Evolutionary conservation across 78 protist genomes (phyloP).

Genomic region (Dictyostelium intermedium): DNA sequence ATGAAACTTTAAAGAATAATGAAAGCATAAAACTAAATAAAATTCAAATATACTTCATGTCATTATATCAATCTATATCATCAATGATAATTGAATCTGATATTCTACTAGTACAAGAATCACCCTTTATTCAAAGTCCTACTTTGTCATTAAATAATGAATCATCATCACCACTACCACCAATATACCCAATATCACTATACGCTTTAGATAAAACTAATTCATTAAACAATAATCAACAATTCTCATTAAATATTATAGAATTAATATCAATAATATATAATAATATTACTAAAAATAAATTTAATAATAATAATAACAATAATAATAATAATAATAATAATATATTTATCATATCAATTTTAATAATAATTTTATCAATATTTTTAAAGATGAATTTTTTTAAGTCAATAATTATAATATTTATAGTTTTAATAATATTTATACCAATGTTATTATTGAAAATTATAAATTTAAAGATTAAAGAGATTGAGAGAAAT

Average conservation of each 20-base stretch:
- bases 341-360: neutral
- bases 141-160: neutral
- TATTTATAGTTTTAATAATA: neutral
- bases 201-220: neutral
- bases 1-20: neutral
- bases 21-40: neutral
- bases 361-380: neutral
- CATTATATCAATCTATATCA: neutral
- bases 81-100: slow-evolving; percentile 6
- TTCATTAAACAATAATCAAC: neutral
- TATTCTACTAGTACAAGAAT: slow-evolving; percentile 13
- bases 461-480: neutral
- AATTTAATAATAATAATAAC: neutral
- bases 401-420: neutral
- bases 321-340: neutral
- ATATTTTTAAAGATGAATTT: neutral
- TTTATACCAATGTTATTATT: neutral
- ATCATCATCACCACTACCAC: neutral
- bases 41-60: neutral
- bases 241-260: too few species aligned
- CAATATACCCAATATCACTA: slow-evolving; percentile 20
- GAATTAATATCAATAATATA: neutral
- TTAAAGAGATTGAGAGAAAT: neutral
- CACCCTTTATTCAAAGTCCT: slow-evolving; percentile 34
- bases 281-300: too few species aligned